Conservation (phyloP, 2,329 filamentous ascomycete genomes). For the Didymella glomerata region DNA sequence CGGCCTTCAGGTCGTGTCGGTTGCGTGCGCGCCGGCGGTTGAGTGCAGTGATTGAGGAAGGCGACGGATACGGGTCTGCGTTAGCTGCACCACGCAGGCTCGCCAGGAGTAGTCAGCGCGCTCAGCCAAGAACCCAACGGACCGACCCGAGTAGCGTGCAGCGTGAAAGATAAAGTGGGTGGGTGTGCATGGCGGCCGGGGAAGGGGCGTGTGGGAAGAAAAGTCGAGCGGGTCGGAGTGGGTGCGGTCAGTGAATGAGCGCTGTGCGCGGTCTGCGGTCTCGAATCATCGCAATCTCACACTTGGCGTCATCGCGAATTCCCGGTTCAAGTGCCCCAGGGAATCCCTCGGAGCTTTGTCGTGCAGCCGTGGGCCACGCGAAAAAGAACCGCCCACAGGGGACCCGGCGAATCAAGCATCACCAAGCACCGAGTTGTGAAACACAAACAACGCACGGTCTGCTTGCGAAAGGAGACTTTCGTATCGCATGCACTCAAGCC, state of each 20-base stretch:
- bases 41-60: neutral
- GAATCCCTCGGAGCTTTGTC: slow-evolving; percentile 18
- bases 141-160: slow-evolving; percentile 25
- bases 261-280: slow-evolving; percentile 1
- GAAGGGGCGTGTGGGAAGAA: neutral
- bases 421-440: slow-evolving; percentile 5
- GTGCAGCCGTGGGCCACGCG: slow-evolving; percentile 8
- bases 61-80: slow-evolving; percentile 1
- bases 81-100: neutral
- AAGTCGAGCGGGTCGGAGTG: slow-evolving; percentile 1
- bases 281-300: slow-evolving; percentile 6
- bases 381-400: neutral
- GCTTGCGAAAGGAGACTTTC: neutral
- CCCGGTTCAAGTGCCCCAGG: neutral
- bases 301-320: slow-evolving; percentile 14
- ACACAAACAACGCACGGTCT: slow-evolving; percentile 4
- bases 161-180: slow-evolving; percentile 12
- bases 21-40: slow-evolving; percentile 4
- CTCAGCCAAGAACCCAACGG: slow-evolving; percentile 18
- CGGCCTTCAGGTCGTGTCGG: slow-evolving; percentile 1
- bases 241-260: slow-evolving; percentile 10
- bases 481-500: slow-evolving; percentile 7
- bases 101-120: slow-evolving; percentile 6
- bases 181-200: slow-evolving; percentile 11
- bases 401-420: slow-evolving; percentile 15